Percentiles rank a stretch among this genome's conserved stretches.
These are phyloP conservation scores for Mortierella sp. DNA, from an alignment of 371 early-diverging fungal species.

Conservation along the genomic window DNA sequence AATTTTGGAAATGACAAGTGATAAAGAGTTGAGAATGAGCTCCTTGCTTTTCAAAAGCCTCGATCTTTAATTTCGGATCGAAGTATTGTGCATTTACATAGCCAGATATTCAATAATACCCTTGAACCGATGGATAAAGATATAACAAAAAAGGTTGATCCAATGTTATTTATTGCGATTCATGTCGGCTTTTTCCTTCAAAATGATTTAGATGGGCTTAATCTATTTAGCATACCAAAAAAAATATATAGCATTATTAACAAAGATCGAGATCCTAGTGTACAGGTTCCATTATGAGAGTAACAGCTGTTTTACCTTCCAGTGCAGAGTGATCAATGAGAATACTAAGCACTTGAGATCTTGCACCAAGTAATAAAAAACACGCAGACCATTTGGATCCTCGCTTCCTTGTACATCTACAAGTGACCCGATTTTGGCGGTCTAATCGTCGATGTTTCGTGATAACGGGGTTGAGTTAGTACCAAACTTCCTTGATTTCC, in stretches of 20 bases:
- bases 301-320: slow-evolving; percentile 80
- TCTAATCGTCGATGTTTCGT: slow-evolving; percentile 61
- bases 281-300: neutral
- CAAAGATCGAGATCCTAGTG: neutral
- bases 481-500: neutral
- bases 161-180: neutral
- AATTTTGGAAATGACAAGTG: no score
- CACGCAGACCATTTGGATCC: slow-evolving; percentile 95
- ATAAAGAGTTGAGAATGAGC: no score
- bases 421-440: slow-evolving; percentile 92
- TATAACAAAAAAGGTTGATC: no score
- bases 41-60: no score
- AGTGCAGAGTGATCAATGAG: slow-evolving; percentile 94
- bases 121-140: no score
- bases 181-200: neutral
- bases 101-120: no score
- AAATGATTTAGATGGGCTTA: slow-evolving; percentile 13
- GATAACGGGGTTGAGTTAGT: neutral
- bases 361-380: slow-evolving; percentile 97
- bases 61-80: no score
- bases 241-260: neutral
- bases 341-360: slow-evolving; percentile 96
- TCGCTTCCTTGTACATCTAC: slow-evolving; percentile 90
- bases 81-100: no score
- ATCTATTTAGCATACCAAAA: neutral